A percentile compares a stretch with the other conserved stretches of the same genome.
phyloP scores from a whole-genome alignment of 768 basidiomycete genomes.

The Plicaturopsis crispa region DNA sequence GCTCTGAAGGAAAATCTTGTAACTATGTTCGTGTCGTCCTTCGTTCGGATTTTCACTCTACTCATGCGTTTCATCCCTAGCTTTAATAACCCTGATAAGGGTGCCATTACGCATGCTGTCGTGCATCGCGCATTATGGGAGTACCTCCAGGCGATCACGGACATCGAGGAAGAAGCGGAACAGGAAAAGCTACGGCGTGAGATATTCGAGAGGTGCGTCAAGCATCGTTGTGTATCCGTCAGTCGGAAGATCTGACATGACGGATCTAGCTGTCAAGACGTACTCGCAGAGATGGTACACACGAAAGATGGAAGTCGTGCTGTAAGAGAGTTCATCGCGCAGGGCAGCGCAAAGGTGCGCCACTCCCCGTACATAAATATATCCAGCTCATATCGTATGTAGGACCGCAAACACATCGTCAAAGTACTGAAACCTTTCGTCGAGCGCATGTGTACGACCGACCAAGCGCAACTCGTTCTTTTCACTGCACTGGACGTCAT shows the following conservation, averaged over 20 bases:
- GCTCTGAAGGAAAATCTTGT: conserved; percentile 69
- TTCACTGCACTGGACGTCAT: conserved; percentile 88
- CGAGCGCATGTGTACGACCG: conserved; percentile 80
- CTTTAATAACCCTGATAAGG: conserved; percentile 90
- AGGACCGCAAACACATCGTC: conserved; percentile 89
- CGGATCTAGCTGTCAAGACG: conserved; percentile 62
- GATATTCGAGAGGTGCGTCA: conserved; percentile 69
- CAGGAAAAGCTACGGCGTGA: conserved; percentile 70
- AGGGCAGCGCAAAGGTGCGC: conserved; percentile 73
- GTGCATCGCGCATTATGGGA: conserved; percentile 88
- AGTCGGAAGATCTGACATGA: too few species aligned
- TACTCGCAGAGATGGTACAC: conserved; percentile 88
- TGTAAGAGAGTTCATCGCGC: conserved; percentile 79
- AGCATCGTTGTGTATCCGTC: too few species aligned
- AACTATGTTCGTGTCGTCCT: conserved; percentile 36
- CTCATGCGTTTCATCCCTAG: conserved; percentile 30
- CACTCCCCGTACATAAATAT: neutral
- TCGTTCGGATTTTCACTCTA: neutral
- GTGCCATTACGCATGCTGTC: conserved; percentile 77
- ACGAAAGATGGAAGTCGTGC: conserved; percentile 86
- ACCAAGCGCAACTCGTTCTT: conserved; percentile 84
- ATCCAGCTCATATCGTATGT: conserved; percentile 1
- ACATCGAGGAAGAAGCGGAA: conserved; percentile 53
- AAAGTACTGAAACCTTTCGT: conserved; percentile 87
- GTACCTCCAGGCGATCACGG: conserved; percentile 59